Conservation (phyloP, 129 eudicot genomes). For the Pseudognaphalium luteoalbum region DNA sequence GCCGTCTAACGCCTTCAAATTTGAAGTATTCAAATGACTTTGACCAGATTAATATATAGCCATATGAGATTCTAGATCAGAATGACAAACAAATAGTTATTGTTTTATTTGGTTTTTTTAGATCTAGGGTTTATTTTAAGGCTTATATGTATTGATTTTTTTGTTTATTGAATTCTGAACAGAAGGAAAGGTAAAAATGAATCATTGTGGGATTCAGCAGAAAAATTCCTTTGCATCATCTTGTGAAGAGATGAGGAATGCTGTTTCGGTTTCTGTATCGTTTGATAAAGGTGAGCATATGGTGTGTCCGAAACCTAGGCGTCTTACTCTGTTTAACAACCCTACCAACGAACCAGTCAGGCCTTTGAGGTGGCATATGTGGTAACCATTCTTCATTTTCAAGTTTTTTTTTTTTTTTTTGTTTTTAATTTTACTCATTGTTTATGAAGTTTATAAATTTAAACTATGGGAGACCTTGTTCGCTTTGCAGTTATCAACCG, state of each 20-base stretch:
- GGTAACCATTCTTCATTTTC: constrained; percentile 34
- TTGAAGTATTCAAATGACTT: constrained; percentile 23
- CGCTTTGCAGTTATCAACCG: constrained; percentile 54
- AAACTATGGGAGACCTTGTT: neutral
- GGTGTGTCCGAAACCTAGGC: constrained; percentile 85
- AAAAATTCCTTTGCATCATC: constrained; percentile 39
- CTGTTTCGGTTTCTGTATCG: constrained; percentile 41
- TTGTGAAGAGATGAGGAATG: constrained; percentile 63
- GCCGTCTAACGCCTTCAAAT: constrained; percentile 27
- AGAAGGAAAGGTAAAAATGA: constrained; percentile 23
- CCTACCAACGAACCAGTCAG: constrained; percentile 42
- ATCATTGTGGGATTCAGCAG: constrained; percentile 60
- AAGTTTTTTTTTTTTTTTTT: neutral
- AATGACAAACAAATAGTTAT: neutral
- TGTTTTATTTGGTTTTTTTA: neutral
- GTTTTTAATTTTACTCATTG: no score
- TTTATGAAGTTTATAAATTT: neutral
- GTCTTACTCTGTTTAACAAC: constrained; percentile 42
- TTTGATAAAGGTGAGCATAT: constrained; percentile 40
- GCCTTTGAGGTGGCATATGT: constrained; percentile 63
- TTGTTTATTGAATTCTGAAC: no score
- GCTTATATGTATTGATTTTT: no score
- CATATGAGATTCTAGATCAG: no score
- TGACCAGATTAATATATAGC: constrained; percentile 16
- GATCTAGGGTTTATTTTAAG: neutral